Conservation (phyloP, 768 basidiomycete species). For the Boletales sp. region DNA sequence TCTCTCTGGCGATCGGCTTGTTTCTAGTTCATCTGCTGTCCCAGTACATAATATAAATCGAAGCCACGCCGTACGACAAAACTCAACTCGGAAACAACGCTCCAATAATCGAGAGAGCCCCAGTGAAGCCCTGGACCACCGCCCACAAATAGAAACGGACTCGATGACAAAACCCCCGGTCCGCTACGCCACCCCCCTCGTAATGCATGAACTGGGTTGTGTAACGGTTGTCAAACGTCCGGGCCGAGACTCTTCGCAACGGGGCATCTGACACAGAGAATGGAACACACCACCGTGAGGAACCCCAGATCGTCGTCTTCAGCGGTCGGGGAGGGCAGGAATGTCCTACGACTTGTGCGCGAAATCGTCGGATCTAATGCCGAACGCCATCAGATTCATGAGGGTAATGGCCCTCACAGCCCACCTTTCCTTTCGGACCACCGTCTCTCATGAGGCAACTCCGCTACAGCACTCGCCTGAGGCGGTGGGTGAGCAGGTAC, state of each 20-base stretch:
- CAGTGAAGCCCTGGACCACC: slow-evolving; percentile 9
- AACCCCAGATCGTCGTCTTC: slow-evolving; percentile 18
- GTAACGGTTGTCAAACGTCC: background rate
- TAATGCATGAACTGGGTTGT: slow-evolving; percentile 16
- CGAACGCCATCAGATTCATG: slow-evolving; percentile 3
- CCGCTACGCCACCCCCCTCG: slow-evolving; percentile 15
- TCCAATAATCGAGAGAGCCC: background rate
- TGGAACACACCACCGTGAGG: slow-evolving; percentile 9
- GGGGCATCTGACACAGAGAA: slow-evolving; percentile 16
- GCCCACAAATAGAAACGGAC: slow-evolving; percentile 15
- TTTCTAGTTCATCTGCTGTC: slow-evolving; percentile 3
- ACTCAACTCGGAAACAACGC: background rate
- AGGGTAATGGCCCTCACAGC: slow-evolving; percentile 1
- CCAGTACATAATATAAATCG: slow-evolving; percentile 14
- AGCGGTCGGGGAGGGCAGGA: background rate
- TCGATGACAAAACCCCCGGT: slow-evolving; percentile 14
- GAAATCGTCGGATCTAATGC: slow-evolving; percentile 18
- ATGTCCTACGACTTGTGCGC: background rate
- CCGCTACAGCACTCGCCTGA: slow-evolving; percentile 9
- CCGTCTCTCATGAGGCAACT: slow-evolving; percentile 10
- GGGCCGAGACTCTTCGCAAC: no score
- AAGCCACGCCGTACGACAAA: background rate
- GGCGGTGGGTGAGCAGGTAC: slow-evolving; percentile 7
- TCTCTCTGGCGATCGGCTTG: slow-evolving; percentile 17
- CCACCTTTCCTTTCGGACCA: no score